Evolutionary conservation across 139 green algal species (phyloP).

Genomic region (Zygnema circumcarinatum): DNA sequence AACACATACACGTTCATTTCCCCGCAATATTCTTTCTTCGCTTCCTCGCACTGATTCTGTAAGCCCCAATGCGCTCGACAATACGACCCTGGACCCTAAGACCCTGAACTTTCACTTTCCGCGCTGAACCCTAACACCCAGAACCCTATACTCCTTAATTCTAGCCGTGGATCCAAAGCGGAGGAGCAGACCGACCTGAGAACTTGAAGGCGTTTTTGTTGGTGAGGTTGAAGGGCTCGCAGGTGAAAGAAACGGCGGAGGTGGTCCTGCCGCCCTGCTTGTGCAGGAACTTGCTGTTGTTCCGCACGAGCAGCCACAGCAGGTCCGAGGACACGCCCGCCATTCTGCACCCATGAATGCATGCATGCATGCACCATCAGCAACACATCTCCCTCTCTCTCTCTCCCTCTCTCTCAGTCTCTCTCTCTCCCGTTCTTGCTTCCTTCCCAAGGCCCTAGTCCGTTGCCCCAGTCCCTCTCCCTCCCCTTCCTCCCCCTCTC

Average conservation of each 20-base stretch:
- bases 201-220: slow-evolving; percentile 57
- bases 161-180: too few species aligned
- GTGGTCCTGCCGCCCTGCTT: slow-evolving; percentile 39
- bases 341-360: slow-evolving; percentile 14
- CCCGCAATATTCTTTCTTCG: too few species aligned
- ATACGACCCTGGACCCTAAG: too few species aligned
- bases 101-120: too few species aligned
- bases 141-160: too few species aligned
- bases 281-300: slow-evolving; percentile 36
- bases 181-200: slow-evolving; percentile 39
- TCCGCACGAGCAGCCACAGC: slow-evolving; percentile 45
- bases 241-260: slow-evolving; percentile 15
- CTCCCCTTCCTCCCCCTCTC: neutral
- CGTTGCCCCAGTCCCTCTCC: neutral
- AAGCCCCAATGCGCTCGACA: too few species aligned
- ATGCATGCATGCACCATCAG: too few species aligned
- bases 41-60: too few species aligned
- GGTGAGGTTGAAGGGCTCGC: slow-evolving; percentile 44
- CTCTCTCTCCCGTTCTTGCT: neutral
- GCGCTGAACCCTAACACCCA: too few species aligned
- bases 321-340: slow-evolving; percentile 40
- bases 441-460: neutral
- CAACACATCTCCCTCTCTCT: neutral
- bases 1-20: too few species aligned
- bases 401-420: neutral